phyloP scores from a whole-genome alignment of 2,329 filamentous ascomycete species.

The Clarireedia monteithiana region DNA sequence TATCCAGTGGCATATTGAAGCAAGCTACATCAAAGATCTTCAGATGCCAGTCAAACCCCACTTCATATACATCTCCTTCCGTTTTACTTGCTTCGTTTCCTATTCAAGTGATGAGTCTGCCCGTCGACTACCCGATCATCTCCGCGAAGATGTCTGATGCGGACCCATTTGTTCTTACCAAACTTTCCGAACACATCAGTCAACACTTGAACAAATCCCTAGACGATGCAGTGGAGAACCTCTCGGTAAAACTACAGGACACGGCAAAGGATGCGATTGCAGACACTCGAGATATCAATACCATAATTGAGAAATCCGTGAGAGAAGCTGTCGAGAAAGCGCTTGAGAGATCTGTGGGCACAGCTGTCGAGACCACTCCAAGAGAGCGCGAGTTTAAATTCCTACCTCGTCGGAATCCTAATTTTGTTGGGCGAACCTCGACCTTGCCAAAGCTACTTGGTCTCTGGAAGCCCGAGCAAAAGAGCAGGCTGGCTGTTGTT shows the following conservation, averaged over 20 bases:
- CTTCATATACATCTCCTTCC: not conserved
- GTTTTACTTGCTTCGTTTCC: not conserved
- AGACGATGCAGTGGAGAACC: conserved; percentile 3
- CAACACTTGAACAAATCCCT: conserved; percentile 5
- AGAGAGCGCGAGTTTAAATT: conserved; percentile 12
- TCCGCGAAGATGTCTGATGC: conserved; percentile 7
- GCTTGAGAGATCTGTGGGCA: not conserved
- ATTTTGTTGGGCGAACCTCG: conserved; percentile 19
- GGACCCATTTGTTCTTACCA: conserved; percentile 5
- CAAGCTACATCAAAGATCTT: not conserved
- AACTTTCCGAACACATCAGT: conserved; percentile 7
- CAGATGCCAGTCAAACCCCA: conserved; percentile 2
- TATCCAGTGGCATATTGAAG: conserved; percentile 4
- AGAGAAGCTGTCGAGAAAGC: conserved; percentile 6
- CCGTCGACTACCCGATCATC: conserved; percentile 2
- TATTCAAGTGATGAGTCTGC: not conserved
- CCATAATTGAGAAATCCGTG: not conserved
- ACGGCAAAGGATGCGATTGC: conserved; percentile 6
- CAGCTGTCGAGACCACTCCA: conserved; percentile 1
- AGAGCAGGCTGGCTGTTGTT: conserved; percentile 18
- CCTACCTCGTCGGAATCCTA: conserved; percentile 16
- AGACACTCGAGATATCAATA: conserved; percentile 7
- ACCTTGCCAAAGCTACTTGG: conserved; percentile 16
- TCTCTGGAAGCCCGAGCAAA: conserved; percentile 21
- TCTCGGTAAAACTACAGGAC: conserved; percentile 4